Conservation (phyloP, 768 basidiomycete genomes). For the Leccinum arenicola region DNA sequence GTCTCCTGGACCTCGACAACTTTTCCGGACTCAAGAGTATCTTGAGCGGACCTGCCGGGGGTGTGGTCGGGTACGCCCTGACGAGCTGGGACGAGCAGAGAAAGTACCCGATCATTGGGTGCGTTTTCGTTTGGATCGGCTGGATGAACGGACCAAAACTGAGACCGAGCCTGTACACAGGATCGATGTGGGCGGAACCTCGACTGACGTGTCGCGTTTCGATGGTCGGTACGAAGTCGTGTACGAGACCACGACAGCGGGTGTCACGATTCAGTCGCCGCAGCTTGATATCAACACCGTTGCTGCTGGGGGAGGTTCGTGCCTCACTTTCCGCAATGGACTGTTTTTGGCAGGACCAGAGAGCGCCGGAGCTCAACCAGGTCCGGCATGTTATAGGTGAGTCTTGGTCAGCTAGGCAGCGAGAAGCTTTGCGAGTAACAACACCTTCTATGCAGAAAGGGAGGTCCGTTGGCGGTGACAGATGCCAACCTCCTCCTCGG, state of each 20-base stretch:
- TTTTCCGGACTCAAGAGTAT: conserved; percentile 95
- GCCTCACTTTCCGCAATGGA: conserved; percentile 85
- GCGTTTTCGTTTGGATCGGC: conserved; percentile 24
- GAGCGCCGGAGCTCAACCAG: conserved; percentile 91
- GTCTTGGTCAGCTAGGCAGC: conserved; percentile 10
- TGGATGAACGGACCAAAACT: not conserved
- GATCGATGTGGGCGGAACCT: conserved; percentile 92
- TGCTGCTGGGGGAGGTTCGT: conserved; percentile 92
- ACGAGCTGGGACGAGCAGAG: conserved; percentile 78
- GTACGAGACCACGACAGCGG: conserved; percentile 94
- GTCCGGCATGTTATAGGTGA: conserved; percentile 87
- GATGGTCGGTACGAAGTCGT: conserved; percentile 90
- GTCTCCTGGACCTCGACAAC: conserved; percentile 71
- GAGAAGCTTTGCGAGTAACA: not conserved
- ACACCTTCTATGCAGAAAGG: conserved; percentile 54
- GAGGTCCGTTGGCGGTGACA: conserved; percentile 87
- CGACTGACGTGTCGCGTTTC: conserved; percentile 92
- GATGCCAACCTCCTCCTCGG: conserved; percentile 92
- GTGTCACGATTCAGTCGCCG: conserved; percentile 87
- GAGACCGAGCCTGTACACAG: conserved; percentile 34
- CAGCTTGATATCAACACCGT: conserved; percentile 96
- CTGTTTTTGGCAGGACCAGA: conserved; percentile 90
- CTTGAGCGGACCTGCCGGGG: conserved; percentile 90
- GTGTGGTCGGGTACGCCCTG: conserved; percentile 92
- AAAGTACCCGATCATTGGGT: conserved; percentile 83